A percentile compares a stretch with the other conserved stretches of the same genome.
These are phyloP conservation scores for Sporothrix humicola DNA, from an alignment of 2,329 filamentous ascomycete genomes.

Conservation along the genomic window DNA sequence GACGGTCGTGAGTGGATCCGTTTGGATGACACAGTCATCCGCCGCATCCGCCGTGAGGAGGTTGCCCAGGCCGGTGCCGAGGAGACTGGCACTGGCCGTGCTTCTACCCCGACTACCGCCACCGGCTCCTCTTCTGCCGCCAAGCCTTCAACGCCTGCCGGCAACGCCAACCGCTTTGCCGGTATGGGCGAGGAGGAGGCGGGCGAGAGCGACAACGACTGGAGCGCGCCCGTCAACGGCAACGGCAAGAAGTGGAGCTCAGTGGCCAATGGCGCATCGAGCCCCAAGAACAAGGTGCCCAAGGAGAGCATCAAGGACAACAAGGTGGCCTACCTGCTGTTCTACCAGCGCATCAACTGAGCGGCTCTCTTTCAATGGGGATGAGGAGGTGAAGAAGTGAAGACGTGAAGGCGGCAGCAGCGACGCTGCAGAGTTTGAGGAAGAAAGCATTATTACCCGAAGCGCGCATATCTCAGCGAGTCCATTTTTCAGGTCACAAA, in stretches of 20 bases:
- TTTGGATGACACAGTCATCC: constrained; percentile 90
- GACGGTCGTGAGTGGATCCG: constrained; percentile 96
- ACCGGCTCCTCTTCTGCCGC: neutral
- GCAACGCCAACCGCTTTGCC: constrained; percentile 78
- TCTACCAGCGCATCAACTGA: constrained; percentile 78
- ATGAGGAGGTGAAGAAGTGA: neutral
- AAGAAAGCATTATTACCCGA: neutral
- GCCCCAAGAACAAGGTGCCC: constrained; percentile 61
- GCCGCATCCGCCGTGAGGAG: constrained; percentile 83
- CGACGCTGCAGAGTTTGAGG: neutral
- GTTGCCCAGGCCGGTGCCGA: constrained; percentile 85
- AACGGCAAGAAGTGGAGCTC: constrained; percentile 73
- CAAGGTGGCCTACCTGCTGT: constrained; percentile 95
- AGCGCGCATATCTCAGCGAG: neutral
- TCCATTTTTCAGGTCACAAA: constrained; percentile 14
- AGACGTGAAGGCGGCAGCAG: neutral
- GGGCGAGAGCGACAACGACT: constrained; percentile 69
- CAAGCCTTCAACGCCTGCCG: constrained; percentile 37
- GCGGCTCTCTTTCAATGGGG: neutral
- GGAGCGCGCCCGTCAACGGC: constrained; percentile 66
- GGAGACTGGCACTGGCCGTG: constrained; percentile 55
- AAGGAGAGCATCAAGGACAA: constrained; percentile 80
- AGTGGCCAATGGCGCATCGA: constrained; percentile 66
- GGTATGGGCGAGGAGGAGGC: constrained; percentile 69
- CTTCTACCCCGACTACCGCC: neutral